These are phyloP conservation scores for Globisporangium acanthophoron DNA, from an alignment of 352 stramenopile species.

Conservation along the genomic window DNA sequence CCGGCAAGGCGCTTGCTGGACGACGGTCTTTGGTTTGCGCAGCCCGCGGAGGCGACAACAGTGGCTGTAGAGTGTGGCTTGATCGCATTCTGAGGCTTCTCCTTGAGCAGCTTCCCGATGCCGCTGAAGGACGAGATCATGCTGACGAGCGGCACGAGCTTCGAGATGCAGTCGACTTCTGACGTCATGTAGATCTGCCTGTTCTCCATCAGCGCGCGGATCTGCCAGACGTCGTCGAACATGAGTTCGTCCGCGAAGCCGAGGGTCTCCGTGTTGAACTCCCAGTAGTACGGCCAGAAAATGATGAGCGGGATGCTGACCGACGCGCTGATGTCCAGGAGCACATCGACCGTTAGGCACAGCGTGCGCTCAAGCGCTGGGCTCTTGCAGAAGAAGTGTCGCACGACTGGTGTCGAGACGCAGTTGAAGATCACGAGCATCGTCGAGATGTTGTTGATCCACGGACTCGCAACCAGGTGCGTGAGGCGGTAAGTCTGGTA, in stretches of 20 bases:
- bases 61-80: neutral
- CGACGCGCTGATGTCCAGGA: slow-evolving; percentile 15
- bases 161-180: slow-evolving; percentile 6
- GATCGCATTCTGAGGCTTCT: neutral
- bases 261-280: slow-evolving; percentile 6
- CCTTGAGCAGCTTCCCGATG: slow-evolving; percentile 10
- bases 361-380: slow-evolving; percentile 15
- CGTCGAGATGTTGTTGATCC: slow-evolving; percentile 11
- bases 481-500: slow-evolving; percentile 9
- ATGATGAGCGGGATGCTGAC: slow-evolving; percentile 16
- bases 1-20: neutral
- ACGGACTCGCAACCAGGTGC: slow-evolving; percentile 7
- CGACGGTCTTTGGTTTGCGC: neutral
- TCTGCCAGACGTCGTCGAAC: slow-evolving; percentile 13
- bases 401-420: slow-evolving; percentile 7
- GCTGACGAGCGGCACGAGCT: slow-evolving; percentile 9
- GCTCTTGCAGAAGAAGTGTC: slow-evolving; percentile 1
- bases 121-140: slow-evolving; percentile 11
- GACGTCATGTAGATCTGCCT: slow-evolving; percentile 9
- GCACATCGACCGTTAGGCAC: slow-evolving; percentile 19
- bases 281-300: slow-evolving; percentile 11
- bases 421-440: slow-evolving; percentile 10
- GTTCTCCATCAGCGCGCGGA: slow-evolving; percentile 13
- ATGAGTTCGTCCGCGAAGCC: slow-evolving; percentile 7
- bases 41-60: neutral